Conservation (phyloP, 352 stramenopile genomes). For the Phytopythium mirpurense region DNA sequence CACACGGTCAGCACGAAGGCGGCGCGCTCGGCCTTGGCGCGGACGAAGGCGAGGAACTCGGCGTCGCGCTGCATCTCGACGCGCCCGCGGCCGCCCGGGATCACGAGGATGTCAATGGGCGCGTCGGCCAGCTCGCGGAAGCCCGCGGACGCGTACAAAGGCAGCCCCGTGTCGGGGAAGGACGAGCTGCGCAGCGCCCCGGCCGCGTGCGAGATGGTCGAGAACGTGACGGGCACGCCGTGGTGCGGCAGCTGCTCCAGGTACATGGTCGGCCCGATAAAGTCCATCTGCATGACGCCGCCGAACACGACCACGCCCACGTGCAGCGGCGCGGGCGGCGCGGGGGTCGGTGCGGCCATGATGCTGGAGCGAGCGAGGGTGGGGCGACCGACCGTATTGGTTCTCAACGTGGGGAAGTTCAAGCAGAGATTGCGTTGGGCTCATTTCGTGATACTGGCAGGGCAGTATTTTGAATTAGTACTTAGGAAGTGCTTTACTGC, state of each 20-base stretch:
- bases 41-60: slow-evolving; percentile 36
- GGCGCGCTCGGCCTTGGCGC: slow-evolving; percentile 16
- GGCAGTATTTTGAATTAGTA: no score
- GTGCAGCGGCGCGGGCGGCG: slow-evolving; percentile 13
- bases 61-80: slow-evolving; percentile 27
- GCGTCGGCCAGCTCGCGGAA: slow-evolving; percentile 18
- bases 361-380: no score
- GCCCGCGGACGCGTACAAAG: slow-evolving; percentile 28
- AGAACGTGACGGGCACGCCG: slow-evolving; percentile 37
- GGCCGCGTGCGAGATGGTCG: slow-evolving; percentile 34
- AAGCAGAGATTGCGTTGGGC: no score
- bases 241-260: slow-evolving; percentile 46
- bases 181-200: slow-evolving; percentile 32
- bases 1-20: slow-evolving; percentile 49
- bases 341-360: neutral
- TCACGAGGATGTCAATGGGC: slow-evolving; percentile 37
- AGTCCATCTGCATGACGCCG: slow-evolving; percentile 54
- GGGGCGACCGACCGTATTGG: no score
- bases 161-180: slow-evolving; percentile 22
- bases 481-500: no score
- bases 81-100: slow-evolving; percentile 30
- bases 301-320: slow-evolving; percentile 62
- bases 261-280: slow-evolving; percentile 48
- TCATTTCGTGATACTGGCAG: no score
- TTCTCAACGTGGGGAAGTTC: no score